Percentiles rank a stretch among this genome's conserved stretches.
Conservation (phyloP, 352 stramenopile genomes). For the Thraustochytrium striatum region DNA sequence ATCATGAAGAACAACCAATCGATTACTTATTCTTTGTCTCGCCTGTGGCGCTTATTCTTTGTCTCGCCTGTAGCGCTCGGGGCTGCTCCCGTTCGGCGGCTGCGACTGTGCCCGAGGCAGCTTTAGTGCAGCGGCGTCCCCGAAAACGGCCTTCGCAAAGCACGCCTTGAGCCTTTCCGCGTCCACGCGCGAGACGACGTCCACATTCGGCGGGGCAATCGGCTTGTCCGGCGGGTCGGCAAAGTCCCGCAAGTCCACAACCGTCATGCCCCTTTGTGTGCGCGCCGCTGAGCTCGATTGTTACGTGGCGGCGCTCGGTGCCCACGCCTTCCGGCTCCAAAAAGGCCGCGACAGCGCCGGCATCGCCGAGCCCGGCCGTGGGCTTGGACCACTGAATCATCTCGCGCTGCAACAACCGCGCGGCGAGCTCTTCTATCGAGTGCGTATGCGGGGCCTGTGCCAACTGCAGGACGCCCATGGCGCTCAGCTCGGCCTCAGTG, state of each 20-base stretch:
- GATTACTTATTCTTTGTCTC: neutral
- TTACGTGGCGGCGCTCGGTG: neutral
- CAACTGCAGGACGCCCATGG: neutral
- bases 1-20: neutral
- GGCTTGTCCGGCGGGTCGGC: conserved; percentile 25
- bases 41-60: neutral
- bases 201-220: conserved; percentile 1
- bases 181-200: conserved; percentile 11
- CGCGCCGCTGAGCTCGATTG: conserved; percentile 1
- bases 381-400: conserved; percentile 32
- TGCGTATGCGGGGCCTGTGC: neutral
- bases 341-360: neutral
- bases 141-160: conserved; percentile 18
- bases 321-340: neutral
- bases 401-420: conserved; percentile 20
- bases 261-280: conserved; percentile 36
- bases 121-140: neutral
- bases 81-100: neutral
- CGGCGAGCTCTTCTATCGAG: neutral
- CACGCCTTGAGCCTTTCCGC: neutral
- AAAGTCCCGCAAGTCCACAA: conserved; percentile 35
- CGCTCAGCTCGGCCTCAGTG: neutral
- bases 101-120: neutral
- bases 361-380: conserved; percentile 29
- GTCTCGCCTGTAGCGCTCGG: neutral